Base-by-base conservation (phyloP, 2,329 filamentous ascomycete species). In the Colletotrichum cereale region DNA sequence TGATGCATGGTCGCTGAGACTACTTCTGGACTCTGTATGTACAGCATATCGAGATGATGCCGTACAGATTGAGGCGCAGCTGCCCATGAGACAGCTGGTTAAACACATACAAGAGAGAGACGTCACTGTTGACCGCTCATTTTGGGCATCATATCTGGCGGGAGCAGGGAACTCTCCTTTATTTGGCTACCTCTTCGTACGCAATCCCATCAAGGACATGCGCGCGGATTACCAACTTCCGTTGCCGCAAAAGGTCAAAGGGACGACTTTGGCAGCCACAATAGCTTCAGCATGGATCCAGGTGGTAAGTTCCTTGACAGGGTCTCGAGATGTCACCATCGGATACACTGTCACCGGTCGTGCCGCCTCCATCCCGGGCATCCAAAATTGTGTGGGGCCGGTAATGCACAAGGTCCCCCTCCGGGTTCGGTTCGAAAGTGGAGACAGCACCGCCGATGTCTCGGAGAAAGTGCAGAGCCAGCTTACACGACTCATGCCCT, bases 21-120 rank as follows among this genome's bases (percentile, higher is more conserved):
- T 73, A 16, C 62, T 78, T 6, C 52, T 78, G 18, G 66, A 73
- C 18, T 38, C 66, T 2, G 50, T 75, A 1, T 58, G 70, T 10
- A 60, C 73, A 36, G 64, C 67, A 3, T 77, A 77, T 57, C 56
- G 53, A 16, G 63, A 48, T 2, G n/a, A 56, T 8, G 36, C 26
- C 38, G 1, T 57, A 3, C 34, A 21, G 3, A 8, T 44, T 21
- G 29, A 34, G 18, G 18, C 40, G 1, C 38, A 31, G 16, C 50
- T 63, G 14, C n/a, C 66, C 4, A 42, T 56, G 18, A 62, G 34
- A 31, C 44, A 34, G 16, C 42, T 67, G 2, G 16, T 57, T 18
- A 12, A 67, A 24, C 18, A 48, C 6, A 31, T 67, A 11, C 29
- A 10, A 50, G 40, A 24, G 7, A 62, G 66, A 40, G 42, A 67